Conservation (phyloP, 129 eudicot genomes). For the Artemisia argyi region DNA sequence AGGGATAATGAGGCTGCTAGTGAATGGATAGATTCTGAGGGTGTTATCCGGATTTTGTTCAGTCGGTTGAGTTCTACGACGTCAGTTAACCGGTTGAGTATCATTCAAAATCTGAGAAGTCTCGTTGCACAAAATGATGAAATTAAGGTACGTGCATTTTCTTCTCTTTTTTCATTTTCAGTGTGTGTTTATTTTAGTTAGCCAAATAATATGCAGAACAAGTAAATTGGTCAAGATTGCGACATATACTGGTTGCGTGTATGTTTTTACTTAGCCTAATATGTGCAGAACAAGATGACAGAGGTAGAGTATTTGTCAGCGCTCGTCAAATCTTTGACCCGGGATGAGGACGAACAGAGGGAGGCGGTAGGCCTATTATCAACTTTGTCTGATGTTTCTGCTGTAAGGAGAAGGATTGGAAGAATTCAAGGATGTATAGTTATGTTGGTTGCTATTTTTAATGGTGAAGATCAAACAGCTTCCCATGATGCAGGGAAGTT, state of each 20-base stretch:
- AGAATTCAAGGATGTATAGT: conserved; percentile 88
- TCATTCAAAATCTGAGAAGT: conserved; percentile 56
- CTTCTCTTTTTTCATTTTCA: conserved; percentile 8
- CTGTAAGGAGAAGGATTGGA: conserved; percentile 69
- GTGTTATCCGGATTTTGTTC: conserved; percentile 47
- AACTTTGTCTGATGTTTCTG: conserved; percentile 52
- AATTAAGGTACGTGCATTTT: conserved; percentile 50
- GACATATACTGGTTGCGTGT: not conserved
- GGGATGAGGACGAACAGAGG: conserved; percentile 73
- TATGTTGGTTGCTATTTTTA: conserved; percentile 77
- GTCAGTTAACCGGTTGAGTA: conserved; percentile 51
- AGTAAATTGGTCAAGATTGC: not conserved
- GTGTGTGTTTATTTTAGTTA: conserved; percentile 5
- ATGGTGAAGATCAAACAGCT: conserved; percentile 71
- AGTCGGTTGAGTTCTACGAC: conserved; percentile 56
- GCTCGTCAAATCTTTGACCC: conserved; percentile 71
- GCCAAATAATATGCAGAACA: conserved; percentile 6
- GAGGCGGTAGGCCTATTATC: conserved; percentile 79
- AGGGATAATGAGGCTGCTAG: conserved; percentile 35
- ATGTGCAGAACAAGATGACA: conserved; percentile 72
- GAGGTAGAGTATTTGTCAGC: conserved; percentile 57
- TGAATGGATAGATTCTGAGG: conserved; percentile 64
- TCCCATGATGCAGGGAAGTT: conserved; percentile 68
- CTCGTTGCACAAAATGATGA: conserved; percentile 43
- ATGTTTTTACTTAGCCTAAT: conserved; percentile 5